A percentile compares a stretch with the other conserved stretches of the same genome.
Conservation (phyloP, 1,284 basidiomycete species). For the Tetrapyrgos nigripes region DNA sequence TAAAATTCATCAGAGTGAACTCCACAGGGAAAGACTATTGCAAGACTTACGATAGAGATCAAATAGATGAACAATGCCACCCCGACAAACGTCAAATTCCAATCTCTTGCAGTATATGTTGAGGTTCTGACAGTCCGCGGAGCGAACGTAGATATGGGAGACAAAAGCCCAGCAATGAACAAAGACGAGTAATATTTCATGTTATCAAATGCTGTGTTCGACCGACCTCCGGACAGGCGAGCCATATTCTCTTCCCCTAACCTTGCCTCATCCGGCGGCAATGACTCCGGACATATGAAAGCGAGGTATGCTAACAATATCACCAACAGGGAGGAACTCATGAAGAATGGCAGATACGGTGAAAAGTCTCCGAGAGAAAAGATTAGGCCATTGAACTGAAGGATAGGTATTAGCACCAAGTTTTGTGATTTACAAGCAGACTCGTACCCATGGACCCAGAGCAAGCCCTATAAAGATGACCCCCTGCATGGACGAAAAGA, state of each 20-base stretch:
- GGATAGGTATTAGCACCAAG: constrained; percentile 14
- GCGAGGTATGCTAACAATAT: constrained; percentile 46
- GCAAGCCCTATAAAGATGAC: constrained; percentile 57
- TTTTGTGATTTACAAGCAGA: not conserved
- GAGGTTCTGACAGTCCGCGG: constrained; percentile 41
- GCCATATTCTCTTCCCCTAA: not conserved
- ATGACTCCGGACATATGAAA: constrained; percentile 55
- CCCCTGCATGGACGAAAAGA: constrained; percentile 59
- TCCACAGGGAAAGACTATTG: not conserved
- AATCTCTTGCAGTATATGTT: constrained; percentile 43
- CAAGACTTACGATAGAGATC: constrained; percentile 50
- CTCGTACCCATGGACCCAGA: constrained; percentile 52
- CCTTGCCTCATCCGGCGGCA: constrained; percentile 28
- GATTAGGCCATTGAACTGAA: constrained; percentile 39
- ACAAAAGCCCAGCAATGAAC: constrained; percentile 40
- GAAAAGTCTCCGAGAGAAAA: constrained; percentile 37
- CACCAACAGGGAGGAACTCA: constrained; percentile 43
- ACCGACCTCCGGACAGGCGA: constrained; percentile 10
- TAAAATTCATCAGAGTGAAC: constrained; percentile 4
- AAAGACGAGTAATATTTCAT: constrained; percentile 32
- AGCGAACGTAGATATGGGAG: constrained; percentile 55
- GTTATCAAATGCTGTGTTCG: constrained; percentile 29
- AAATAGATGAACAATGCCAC: constrained; percentile 52
- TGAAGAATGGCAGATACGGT: constrained; percentile 45
- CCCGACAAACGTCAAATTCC: constrained; percentile 54